Evolutionary conservation across 768 basidiomycete species (phyloP).

Genomic region (Lactifluus subvellereus): DNA sequence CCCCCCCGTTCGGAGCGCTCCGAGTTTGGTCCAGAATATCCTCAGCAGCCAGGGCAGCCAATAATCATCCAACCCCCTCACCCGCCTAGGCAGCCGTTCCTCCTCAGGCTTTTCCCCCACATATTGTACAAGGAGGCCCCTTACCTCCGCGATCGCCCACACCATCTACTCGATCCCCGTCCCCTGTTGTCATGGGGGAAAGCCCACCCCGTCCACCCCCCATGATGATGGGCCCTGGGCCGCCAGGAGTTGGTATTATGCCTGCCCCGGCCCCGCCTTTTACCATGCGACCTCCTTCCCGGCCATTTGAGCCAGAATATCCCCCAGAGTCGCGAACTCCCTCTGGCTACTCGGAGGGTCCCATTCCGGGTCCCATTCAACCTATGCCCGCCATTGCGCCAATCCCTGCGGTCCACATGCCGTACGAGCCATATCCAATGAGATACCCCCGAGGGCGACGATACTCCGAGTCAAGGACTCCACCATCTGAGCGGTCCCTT

Average conservation of each 20-base stretch:
- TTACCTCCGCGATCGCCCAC: neutral
- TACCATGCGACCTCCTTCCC: neutral
- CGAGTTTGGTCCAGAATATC: slow-evolving; percentile 2
- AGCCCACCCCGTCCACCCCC: neutral
- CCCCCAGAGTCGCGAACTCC: slow-evolving; percentile 3
- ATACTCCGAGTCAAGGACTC: slow-evolving; percentile 2
- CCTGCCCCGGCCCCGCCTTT: neutral
- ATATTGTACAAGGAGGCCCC: neutral
- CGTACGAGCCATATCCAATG: neutral
- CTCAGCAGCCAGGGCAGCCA: neutral
- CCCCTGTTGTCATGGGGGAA: neutral
- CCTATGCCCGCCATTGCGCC: neutral
- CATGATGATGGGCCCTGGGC: neutral
- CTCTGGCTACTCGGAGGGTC: slow-evolving; percentile 1
- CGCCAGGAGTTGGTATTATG: neutral
- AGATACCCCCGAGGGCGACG: neutral
- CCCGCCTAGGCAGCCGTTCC: neutral
- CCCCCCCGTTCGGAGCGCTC: neutral
- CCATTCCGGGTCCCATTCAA: neutral
- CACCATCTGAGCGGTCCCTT: neutral
- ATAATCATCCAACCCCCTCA: slow-evolving; percentile 14
- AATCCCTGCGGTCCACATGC: slow-evolving; percentile 3
- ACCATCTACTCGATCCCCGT: neutral
- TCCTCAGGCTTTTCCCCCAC: too few species aligned
- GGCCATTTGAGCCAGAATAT: neutral